Percentiles rank a stretch among this genome's conserved stretches.
These are phyloP conservation scores for Furcasterigmium sp. DNA, from an alignment of 2,329 filamentous ascomycete species.

Conservation along the genomic window DNA sequence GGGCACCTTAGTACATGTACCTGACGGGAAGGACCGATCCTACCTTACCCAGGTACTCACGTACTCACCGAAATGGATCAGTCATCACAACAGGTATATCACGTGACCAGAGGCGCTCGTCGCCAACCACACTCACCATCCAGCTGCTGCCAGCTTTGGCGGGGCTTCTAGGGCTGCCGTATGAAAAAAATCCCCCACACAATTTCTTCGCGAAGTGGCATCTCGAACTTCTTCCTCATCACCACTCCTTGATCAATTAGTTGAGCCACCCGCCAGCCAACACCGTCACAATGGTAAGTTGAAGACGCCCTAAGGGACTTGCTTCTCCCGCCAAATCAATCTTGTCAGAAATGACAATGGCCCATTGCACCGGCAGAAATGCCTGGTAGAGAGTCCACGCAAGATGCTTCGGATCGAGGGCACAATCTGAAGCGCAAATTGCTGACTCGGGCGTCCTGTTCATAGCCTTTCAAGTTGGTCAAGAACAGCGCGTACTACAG, in stretches of 20 bases:
- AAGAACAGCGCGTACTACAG: slow-evolving; percentile 99
- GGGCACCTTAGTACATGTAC: too few relatives aligned
- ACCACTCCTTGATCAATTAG: slow-evolving; percentile 10
- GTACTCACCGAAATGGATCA: too few relatives aligned
- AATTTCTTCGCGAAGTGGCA: slow-evolving; percentile 18
- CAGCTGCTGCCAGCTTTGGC: slow-evolving; percentile 14
- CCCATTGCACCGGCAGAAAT: slow-evolving; percentile 32
- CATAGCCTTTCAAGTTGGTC: slow-evolving; percentile 83
- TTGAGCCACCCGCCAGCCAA: slow-evolving; percentile 25
- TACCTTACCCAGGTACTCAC: too few relatives aligned
- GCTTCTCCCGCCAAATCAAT: slow-evolving; percentile 25
- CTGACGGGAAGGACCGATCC: too few relatives aligned
- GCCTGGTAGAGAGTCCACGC: slow-evolving; percentile 65
- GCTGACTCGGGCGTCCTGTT: slow-evolving; percentile 78
- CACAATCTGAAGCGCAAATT: slow-evolving; percentile 96
- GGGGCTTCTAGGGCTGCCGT: slow-evolving; percentile 30
- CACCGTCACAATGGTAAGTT: slow-evolving; percentile 67
- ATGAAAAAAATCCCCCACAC: slow-evolving; percentile 33
- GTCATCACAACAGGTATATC: too few relatives aligned
- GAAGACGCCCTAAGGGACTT: slow-evolving; percentile 15
- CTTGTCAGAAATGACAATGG: slow-evolving; percentile 8
- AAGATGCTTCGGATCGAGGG: slow-evolving; percentile 92
- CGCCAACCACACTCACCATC: neutral
- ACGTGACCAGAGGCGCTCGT: neutral
- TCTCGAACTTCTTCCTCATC: slow-evolving; percentile 14